A percentile compares a stretch with the other conserved stretches of the same genome.
Conservation (phyloP, 2,329 filamentous ascomycete genomes). For the Fragosphaeria purpurea region DNA sequence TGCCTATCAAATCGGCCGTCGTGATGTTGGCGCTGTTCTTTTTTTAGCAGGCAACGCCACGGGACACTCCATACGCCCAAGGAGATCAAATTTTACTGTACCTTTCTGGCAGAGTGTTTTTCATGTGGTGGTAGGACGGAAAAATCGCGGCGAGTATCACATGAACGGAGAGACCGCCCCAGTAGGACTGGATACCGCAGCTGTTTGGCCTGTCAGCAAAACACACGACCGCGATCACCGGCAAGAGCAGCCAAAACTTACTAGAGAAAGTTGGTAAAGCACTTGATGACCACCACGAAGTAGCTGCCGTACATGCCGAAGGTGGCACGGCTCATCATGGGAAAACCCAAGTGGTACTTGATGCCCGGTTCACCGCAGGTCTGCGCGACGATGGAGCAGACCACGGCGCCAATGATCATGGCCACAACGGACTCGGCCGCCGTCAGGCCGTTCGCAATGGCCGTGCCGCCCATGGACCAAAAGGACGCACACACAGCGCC, state of each 20-base stretch:
- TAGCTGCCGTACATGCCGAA: constrained; percentile 20
- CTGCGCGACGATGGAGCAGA: background rate
- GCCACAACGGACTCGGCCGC: background rate
- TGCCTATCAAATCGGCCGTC: constrained; percentile 25
- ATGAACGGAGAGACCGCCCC: constrained; percentile 5
- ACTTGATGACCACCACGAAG: constrained; percentile 18
- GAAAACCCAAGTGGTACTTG: constrained; percentile 17
- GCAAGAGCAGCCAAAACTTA: too few relatives aligned
- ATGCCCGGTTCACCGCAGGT: background rate
- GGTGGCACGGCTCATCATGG: constrained; percentile 19
- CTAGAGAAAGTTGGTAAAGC: constrained; percentile 16
- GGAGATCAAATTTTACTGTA: too few relatives aligned
- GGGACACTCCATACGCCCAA: too few relatives aligned
- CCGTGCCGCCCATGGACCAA: too few relatives aligned
- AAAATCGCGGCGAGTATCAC: constrained; percentile 18
- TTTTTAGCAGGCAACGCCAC: too few relatives aligned
- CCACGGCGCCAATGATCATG: background rate
- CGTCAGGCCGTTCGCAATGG: background rate
- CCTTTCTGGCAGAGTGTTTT: constrained; percentile 20
- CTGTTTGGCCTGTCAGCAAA: background rate
- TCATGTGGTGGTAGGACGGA: constrained; percentile 23
- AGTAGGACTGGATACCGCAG: constrained; percentile 16
- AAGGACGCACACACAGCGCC: too few relatives aligned
- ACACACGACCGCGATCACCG: too few relatives aligned
- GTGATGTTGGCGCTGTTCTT: constrained; percentile 17